phyloP scores from a whole-genome alignment of 116 monocot species.

The Trichopus zeylanicus region DNA sequence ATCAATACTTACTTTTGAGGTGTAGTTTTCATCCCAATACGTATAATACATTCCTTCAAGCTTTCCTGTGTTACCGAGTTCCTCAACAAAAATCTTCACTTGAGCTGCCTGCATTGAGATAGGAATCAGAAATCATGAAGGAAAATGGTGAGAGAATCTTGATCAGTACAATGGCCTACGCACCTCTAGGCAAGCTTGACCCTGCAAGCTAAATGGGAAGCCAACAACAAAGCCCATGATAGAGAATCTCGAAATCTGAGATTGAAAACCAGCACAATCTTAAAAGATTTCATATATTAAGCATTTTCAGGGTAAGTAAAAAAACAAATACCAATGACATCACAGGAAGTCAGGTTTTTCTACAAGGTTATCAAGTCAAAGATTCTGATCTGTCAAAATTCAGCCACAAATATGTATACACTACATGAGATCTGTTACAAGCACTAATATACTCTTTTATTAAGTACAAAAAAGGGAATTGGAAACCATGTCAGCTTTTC shows the following conservation, averaged over 20 bases:
- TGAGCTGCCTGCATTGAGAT: slow-evolving; percentile 37
- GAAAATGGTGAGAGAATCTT: not conserved
- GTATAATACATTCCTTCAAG: slow-evolving; percentile 59
- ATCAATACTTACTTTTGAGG: slow-evolving; percentile 51
- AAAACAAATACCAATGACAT: not conserved
- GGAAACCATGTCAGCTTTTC: too few relatives aligned
- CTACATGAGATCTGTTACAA: too few relatives aligned
- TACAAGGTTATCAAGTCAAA: too few relatives aligned
- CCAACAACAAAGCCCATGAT: slow-evolving; percentile 71
- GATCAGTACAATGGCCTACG: not conserved
- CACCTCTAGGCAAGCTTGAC: slow-evolving; percentile 44
- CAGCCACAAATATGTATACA: too few relatives aligned
- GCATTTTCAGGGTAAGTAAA: not conserved
- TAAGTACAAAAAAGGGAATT: too few relatives aligned
- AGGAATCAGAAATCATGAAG: slow-evolving; percentile 2
- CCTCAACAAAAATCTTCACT: slow-evolving; percentile 65
- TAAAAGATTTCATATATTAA: not conserved
- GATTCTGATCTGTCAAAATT: too few relatives aligned
- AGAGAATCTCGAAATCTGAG: slow-evolving; percentile 48
- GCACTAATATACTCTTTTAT: too few relatives aligned
- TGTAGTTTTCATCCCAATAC: slow-evolving; percentile 92
- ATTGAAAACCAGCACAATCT: not conserved
- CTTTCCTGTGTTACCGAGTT: slow-evolving; percentile 53
- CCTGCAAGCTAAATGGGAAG: slow-evolving; percentile 51
- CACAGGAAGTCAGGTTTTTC: too few relatives aligned